These are phyloP conservation scores for Solanum chiquidenum DNA, from an alignment of 257 asterid genomes.

Conservation along the genomic window DNA sequence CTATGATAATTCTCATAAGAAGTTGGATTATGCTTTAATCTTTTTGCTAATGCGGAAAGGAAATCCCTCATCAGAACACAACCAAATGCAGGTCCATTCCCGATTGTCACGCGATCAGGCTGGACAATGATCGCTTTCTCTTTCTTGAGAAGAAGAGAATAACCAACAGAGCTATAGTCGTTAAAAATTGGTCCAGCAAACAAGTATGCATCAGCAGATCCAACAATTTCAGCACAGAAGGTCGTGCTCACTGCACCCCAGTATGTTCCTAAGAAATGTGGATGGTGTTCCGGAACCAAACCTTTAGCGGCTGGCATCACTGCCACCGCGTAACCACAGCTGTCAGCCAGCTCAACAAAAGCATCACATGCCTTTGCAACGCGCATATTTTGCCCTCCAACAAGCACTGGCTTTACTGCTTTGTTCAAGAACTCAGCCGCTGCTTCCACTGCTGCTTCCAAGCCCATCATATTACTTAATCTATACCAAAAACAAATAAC, in stretches of 20 bases:
- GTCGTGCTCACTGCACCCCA: slow-evolving; percentile 86
- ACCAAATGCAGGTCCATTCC: slow-evolving; percentile 67
- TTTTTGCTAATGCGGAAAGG: slow-evolving; percentile 45
- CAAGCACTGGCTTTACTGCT: slow-evolving; percentile 84
- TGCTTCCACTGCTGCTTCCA: slow-evolving; percentile 73
- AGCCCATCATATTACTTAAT: slow-evolving; percentile 52
- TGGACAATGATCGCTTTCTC: slow-evolving; percentile 68
- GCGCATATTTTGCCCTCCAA: slow-evolving; percentile 71
- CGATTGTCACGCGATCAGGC: slow-evolving; percentile 60
- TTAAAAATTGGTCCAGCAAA: slow-evolving; percentile 78
- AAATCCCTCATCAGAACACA: slow-evolving; percentile 77
- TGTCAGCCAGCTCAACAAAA: slow-evolving; percentile 52
- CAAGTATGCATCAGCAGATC: slow-evolving; percentile 73
- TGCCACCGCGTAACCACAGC: slow-evolving; percentile 50
- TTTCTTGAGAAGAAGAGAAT: slow-evolving; percentile 71
- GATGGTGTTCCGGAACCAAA: slow-evolving; percentile 62
- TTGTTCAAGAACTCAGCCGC: slow-evolving; percentile 62
- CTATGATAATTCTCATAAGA: slow-evolving; percentile 76
- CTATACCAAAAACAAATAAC: slow-evolving; percentile 14
- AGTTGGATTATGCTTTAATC: slow-evolving; percentile 43
- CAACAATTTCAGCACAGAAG: slow-evolving; percentile 79
- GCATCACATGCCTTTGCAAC: slow-evolving; percentile 57
- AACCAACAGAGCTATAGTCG: slow-evolving; percentile 77
- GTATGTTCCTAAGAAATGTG: slow-evolving; percentile 71
- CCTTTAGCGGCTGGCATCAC: slow-evolving; percentile 87